Percentiles rank a stretch among this genome's conserved stretches.
Evolutionary conservation across 164 flowering plant species (phyloP).

Genomic region (Tetracentron sinense): DNA sequence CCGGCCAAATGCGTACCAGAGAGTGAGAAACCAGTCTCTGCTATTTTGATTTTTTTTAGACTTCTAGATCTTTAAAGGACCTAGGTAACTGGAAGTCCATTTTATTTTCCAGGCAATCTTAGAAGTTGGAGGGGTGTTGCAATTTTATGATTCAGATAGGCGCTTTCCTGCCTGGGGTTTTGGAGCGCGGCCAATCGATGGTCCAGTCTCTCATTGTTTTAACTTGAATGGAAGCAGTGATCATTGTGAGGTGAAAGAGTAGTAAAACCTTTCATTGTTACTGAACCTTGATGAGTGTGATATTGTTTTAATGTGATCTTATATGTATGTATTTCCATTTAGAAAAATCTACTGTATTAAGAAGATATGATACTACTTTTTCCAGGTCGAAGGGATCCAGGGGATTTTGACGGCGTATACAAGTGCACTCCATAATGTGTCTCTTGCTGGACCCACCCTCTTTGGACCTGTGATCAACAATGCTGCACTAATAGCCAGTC

Average conservation of each 20-base stretch:
- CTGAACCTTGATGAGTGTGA: neutral
- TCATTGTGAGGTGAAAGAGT: constrained; percentile 49
- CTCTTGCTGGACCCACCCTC: constrained; percentile 71
- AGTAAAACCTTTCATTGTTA: neutral
- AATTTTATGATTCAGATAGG: constrained; percentile 63
- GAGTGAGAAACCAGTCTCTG: constrained; percentile 34
- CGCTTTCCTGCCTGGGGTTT: constrained; percentile 81
- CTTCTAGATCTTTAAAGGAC: neutral
- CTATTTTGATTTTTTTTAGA: neutral
- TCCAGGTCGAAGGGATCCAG: constrained; percentile 67
- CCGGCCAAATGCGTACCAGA: constrained; percentile 69
- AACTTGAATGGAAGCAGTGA: constrained; percentile 68
- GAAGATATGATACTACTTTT: constrained; percentile 3
- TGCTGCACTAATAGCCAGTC: constrained; percentile 55
- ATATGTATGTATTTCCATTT: neutral
- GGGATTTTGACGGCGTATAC: constrained; percentile 69
- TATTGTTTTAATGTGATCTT: neutral
- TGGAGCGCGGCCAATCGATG: constrained; percentile 84
- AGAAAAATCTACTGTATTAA: neutral
- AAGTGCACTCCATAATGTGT: constrained; percentile 64
- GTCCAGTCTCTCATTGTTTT: constrained; percentile 79
- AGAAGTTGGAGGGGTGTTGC: constrained; percentile 66
- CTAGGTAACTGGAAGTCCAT: neutral
- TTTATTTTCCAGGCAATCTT: constrained; percentile 46
- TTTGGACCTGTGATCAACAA: constrained; percentile 55